Evolutionary conservation across 1,284 basidiomycete species (phyloP).

Genomic region (Blastosporella zonata): DNA sequence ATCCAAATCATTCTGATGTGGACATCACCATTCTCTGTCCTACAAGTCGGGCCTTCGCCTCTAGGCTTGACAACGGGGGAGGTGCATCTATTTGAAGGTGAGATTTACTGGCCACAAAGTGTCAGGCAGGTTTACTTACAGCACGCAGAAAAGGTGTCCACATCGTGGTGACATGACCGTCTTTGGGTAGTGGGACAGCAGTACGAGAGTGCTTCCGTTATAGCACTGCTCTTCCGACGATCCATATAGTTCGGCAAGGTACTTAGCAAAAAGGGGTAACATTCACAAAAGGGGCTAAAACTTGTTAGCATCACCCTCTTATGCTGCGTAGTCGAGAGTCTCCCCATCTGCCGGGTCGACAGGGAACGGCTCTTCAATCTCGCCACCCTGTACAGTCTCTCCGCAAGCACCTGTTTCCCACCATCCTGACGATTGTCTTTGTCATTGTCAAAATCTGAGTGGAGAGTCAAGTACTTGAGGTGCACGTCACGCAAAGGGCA

Average conservation of each 20-base stretch:
- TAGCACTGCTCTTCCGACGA: slow-evolving; percentile 5
- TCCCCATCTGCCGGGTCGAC: slow-evolving; percentile 5
- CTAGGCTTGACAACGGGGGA: slow-evolving; percentile 11
- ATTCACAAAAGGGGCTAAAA: background rate
- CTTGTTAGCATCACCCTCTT: slow-evolving; percentile 13
- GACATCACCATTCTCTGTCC: no score
- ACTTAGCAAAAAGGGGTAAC: background rate
- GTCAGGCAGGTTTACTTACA: slow-evolving; percentile 9
- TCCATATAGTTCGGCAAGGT: slow-evolving; percentile 8
- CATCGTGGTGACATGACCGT: slow-evolving; percentile 11
- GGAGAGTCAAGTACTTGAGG: slow-evolving; percentile 11
- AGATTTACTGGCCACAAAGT: background rate
- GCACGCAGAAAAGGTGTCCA: slow-evolving; percentile 16
- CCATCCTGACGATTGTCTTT: slow-evolving; percentile 6
- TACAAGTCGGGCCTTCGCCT: slow-evolving; percentile 13
- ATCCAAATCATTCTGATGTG: no score
- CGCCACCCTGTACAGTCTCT: slow-evolving; percentile 9
- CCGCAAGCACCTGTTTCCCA: slow-evolving; percentile 18
- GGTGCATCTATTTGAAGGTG: slow-evolving; percentile 9
- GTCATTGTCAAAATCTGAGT: slow-evolving; percentile 14
- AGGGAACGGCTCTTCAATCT: slow-evolving; percentile 3
- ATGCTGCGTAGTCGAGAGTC: slow-evolving; percentile 7
- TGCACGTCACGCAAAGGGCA: slow-evolving; percentile 12
- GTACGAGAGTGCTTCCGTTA: background rate
- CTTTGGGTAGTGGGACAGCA: slow-evolving; percentile 13